Evolutionary conservation across 2,329 filamentous ascomycete species (phyloP), one percentile per base, ranked within the genome.

Genomic region (Neonectria coccinea): DNA sequence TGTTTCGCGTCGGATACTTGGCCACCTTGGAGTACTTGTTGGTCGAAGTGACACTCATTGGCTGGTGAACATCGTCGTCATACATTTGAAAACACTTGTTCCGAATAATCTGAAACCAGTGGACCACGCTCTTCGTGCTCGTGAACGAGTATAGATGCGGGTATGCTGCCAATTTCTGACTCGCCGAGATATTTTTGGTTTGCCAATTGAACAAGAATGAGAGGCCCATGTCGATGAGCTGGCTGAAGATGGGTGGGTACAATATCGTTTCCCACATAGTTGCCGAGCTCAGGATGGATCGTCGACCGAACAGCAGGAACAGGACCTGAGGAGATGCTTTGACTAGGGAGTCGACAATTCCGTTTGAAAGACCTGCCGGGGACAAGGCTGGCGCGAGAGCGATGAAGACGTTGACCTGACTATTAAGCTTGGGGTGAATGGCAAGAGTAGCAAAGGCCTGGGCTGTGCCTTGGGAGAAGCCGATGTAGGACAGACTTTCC

Each of bases 51-150:
- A 94, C 83, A 58, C 89, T 88, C 64, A 97, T 83, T 0, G 91
- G 91, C 29, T 91, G 90, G 62, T 94, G 92, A 1, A 96, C 87
- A 73, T 98, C 95, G 76, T 99, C 96, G 76, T 99, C 96, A 78
- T 94, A 98, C 92, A 99, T 97, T 79, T 99, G 96, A 79, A 99
- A 98, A 27, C 89, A 94, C 73, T 93, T 92, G 74, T 95, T 97
- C 69, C 96, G 91, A 73, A 99, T 99, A 76, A 99, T 97, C 77
- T 99, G 96, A 78, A 99, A 99, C 96, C 96, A 99, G 77, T 99
- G 96, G 0, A 99, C 96, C 9, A 99, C 94, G 20, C 91, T 94
- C 80, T 99, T 99, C 62, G 94, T 97, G 77, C 93, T 97, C 0
- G 95, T 97, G 78, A 95, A 98, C 0, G 94, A 97, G 82, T 97